Evolutionary conservation across 768 basidiomycete species (phyloP).

Genomic region (Heimioporus sp.): DNA sequence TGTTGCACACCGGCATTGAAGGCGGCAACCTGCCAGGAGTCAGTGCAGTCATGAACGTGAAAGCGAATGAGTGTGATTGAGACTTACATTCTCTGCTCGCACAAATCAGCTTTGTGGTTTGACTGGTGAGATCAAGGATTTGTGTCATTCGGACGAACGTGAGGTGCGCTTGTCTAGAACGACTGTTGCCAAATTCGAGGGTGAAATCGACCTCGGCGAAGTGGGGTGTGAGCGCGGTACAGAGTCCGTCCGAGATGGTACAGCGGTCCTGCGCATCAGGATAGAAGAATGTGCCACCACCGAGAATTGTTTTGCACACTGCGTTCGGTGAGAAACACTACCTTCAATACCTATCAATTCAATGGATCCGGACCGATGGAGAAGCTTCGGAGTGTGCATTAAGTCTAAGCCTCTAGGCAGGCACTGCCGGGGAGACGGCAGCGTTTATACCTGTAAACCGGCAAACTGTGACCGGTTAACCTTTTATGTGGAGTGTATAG

Average conservation of each 20-base stretch:
- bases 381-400: no score
- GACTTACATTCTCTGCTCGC: constrained; percentile 9
- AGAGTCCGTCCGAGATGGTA: not conserved
- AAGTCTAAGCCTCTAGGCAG: no score
- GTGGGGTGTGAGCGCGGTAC: not conserved
- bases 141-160: constrained; percentile 1
- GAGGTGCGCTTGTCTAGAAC: not conserved
- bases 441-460: no score
- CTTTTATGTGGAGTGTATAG: no score
- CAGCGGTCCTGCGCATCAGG: constrained; percentile 15
- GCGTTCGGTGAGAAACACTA: no score
- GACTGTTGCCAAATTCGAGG: not conserved
- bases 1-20: not conserved
- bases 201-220: constrained; percentile 15
- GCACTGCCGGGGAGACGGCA: no score
- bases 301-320: not conserved
- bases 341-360: not conserved
- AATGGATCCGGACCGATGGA: no score
- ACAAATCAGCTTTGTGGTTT: constrained; percentile 1
- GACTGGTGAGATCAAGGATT: constrained; percentile 9
- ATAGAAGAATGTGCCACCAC: not conserved
- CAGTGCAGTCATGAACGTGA: constrained; percentile 9
- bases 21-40: constrained; percentile 5
- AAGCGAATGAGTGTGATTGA: constrained; percentile 15
- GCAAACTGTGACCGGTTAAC: no score